These are phyloP conservation scores for Ramaria sp. DNA, from an alignment of 768 basidiomycete species.

Conservation along the genomic window DNA sequence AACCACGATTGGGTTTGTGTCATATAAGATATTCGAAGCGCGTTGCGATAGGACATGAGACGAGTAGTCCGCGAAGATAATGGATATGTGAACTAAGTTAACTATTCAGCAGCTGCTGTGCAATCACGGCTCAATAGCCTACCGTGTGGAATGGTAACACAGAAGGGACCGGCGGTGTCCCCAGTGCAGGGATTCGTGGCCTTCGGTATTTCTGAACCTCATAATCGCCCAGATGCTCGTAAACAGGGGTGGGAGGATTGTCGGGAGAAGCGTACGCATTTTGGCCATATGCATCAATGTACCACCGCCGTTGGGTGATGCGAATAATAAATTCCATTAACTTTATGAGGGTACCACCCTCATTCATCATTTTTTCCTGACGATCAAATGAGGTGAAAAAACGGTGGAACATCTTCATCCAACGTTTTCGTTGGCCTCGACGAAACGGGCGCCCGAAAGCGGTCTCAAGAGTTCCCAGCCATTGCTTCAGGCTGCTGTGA, in stretches of 20 bases:
- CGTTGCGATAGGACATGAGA: conserved; percentile 37
- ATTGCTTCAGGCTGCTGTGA: conserved; percentile 21
- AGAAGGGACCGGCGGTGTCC: conserved; percentile 25
- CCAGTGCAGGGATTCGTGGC: conserved; percentile 17
- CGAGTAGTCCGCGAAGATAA: conserved; percentile 30
- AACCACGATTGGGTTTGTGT: conserved; percentile 31
- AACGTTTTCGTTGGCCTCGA: conserved; percentile 18
- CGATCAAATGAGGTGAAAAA: conserved; percentile 20
- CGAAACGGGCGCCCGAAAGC: conserved; percentile 19
- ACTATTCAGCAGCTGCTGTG: not conserved
- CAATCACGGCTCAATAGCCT: conserved; percentile 8
- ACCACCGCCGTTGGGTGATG: conserved; percentile 32
- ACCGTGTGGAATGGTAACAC: conserved; percentile 43
- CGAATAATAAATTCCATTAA: conserved; percentile 34
- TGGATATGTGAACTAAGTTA: conserved; percentile 34
- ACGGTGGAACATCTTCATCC: conserved; percentile 22
- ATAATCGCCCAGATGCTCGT: not conserved
- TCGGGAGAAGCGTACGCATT: conserved; percentile 6
- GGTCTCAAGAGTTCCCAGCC: conserved; percentile 26
- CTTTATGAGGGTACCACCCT: conserved; percentile 34
- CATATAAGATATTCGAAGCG: conserved; percentile 33
- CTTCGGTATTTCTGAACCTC: conserved; percentile 11
- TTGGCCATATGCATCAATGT: conserved; percentile 26
- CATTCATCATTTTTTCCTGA: conserved; percentile 20
- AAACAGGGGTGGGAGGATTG: not conserved